Percentiles rank a stretch among this genome's conserved stretches.
Evolutionary conservation across 179 eudicot genomes (phyloP).

Genomic region (Corrigiola litoralis): DNA sequence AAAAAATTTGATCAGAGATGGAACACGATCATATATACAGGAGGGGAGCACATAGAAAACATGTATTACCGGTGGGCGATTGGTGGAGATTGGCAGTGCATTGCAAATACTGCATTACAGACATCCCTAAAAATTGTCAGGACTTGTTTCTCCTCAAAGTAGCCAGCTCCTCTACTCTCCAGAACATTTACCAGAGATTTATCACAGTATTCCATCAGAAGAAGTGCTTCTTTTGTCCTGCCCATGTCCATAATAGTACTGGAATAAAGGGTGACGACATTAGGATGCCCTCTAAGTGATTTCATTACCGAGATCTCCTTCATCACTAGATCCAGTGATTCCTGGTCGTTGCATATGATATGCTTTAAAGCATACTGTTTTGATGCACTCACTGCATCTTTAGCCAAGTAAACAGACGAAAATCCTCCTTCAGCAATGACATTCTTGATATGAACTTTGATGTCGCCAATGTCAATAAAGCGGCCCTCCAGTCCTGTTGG

Average conservation of each 20-base stretch:
- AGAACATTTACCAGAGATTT: constrained; percentile 81
- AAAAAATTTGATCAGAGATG: not conserved
- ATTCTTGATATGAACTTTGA: constrained; percentile 76
- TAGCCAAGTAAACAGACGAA: constrained; percentile 87
- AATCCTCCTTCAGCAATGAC: constrained; percentile 98
- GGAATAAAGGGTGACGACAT: constrained; percentile 62
- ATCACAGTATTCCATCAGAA: constrained; percentile 94
- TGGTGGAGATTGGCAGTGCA: constrained; percentile 96
- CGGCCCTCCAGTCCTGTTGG: constrained; percentile 96
- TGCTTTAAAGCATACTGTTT: constrained; percentile 95
- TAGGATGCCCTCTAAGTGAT: constrained; percentile 90
- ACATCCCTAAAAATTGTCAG: constrained; percentile 77
- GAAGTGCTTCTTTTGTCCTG: constrained; percentile 85
- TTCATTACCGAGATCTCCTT: constrained; percentile 91
- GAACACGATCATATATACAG: not conserved
- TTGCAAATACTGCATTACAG: constrained; percentile 94
- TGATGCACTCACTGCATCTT: constrained; percentile 71
- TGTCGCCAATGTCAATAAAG: constrained; percentile 72
- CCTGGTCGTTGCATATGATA: constrained; percentile 93
- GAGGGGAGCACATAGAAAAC: not conserved
- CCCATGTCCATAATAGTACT: constrained; percentile 86
- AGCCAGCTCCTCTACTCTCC: constrained; percentile 88
- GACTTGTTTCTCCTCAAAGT: constrained; percentile 83
- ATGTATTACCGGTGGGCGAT: constrained; percentile 84
- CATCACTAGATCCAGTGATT: constrained; percentile 72